Evolutionary conservation across 2,329 filamentous ascomycete species (phyloP).

Genomic region (Graphilbum sp.): DNA sequence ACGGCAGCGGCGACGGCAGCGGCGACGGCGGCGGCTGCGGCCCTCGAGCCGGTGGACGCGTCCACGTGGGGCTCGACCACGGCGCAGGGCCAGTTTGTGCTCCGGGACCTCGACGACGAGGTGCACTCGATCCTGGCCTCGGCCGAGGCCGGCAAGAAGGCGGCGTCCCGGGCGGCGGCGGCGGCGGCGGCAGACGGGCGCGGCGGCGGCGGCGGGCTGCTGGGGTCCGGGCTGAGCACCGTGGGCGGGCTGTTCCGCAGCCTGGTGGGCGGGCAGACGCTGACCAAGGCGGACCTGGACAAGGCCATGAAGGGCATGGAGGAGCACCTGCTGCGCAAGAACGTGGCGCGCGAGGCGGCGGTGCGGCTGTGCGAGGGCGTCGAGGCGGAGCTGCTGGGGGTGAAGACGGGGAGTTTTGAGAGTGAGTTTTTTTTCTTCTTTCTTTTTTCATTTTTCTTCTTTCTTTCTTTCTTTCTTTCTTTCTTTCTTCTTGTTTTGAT

Average conservation of each 20-base stretch:
- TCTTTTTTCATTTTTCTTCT: no score
- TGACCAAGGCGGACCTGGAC: slow-evolving; percentile 77
- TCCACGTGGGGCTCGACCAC: slow-evolving; percentile 75
- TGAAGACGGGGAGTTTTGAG: slow-evolving; percentile 86
- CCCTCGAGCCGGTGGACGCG: slow-evolving; percentile 58
- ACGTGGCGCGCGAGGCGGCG: slow-evolving; percentile 88
- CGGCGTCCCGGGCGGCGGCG: slow-evolving; percentile 21
- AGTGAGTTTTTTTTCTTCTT: no score
- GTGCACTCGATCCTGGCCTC: slow-evolving; percentile 76
- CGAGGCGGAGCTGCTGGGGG: slow-evolving; percentile 73
- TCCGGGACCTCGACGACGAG: slow-evolving; percentile 87
- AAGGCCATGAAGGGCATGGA: slow-evolving; percentile 95
- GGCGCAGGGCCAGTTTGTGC: slow-evolving; percentile 83
- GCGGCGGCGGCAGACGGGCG: slow-evolving; percentile 24
- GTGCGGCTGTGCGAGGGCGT: slow-evolving; percentile 83
- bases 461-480: slow-evolving; percentile 15
- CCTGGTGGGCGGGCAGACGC: slow-evolving; percentile 81
- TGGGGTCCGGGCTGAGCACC: slow-evolving; percentile 65
- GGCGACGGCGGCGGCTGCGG: slow-evolving; percentile 24
- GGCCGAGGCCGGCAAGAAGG: slow-evolving; percentile 32
- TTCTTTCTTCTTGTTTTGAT: slow-evolving; percentile 12
- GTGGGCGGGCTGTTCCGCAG: slow-evolving; percentile 86
- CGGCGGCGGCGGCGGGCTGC: slow-evolving; percentile 38
- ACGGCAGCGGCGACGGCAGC: slow-evolving; percentile 34
- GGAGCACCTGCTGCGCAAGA: slow-evolving; percentile 85